Evolutionary conservation across 2,329 filamentous ascomycete species (phyloP), one percentile per base, ranked within the genome.

Genomic region (Berkeleyomyces basicola): DNA sequence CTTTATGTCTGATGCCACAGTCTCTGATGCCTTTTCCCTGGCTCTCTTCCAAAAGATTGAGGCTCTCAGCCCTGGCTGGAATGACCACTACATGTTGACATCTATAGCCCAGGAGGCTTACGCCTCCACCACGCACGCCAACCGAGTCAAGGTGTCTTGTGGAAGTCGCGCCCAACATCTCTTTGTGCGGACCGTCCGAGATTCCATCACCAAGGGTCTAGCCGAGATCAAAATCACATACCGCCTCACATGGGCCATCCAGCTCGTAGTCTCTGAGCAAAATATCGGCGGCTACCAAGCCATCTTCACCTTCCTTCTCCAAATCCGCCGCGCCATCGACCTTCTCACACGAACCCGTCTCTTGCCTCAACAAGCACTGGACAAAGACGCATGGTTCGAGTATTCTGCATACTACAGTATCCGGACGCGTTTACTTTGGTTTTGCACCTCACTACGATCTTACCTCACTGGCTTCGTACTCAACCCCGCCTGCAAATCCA

Each of bases 51-150:
- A 85, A 62, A 84, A 86, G 58, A 79, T 96, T 53, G 87, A 93
- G 67, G 76, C 74, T 1, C 68, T 79, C 14, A 78, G 75, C 70
- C 72, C 69, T 4, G 75, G 74, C 43, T 96, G 90, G 91, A 85
- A 86, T 65, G 90, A 96, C 70, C 82, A 84, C 23, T 95, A 92
- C 69, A 79, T 87, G 0, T 75, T 96, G 37, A 93, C 87, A 0
- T 88, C 91, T 67, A 74, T 90, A 1, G 84, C 86, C 0, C 87
- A 90, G 64, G 84, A 85, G 63, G 83, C 87, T 0, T 90, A 90
- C 70, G 78, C 82, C 1, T 72, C 88, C 1, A 58, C 43, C 1
- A 72, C 88, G 1, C 82, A 90, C 62, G 67, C 77, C 1, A 80
- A 84, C 58, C 81, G 82, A 23, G 73, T 96, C 7, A 78, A 82